phyloP scores from a whole-genome alignment of 441 rosid species.

The Eutrema salsugineum region DNA sequence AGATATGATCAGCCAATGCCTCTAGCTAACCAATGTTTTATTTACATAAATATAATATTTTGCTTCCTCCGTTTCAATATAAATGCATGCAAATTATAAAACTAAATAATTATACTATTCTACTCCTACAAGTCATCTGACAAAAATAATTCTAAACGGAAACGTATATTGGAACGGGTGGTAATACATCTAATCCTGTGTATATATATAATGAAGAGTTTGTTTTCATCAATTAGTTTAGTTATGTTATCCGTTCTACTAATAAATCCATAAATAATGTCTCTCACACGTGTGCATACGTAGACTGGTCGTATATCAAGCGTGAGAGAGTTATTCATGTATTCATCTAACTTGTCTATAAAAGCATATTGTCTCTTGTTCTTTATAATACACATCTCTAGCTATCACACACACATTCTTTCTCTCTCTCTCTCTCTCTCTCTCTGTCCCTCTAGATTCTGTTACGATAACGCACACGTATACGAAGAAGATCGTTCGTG shows the following conservation, averaged over 20 bases:
- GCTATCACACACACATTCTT: not conserved
- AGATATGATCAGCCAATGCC: not conserved
- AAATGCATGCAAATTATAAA: too few relatives aligned
- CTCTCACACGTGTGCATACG: slow-evolving; percentile 25
- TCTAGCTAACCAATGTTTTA: not conserved
- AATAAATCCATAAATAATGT: not conserved
- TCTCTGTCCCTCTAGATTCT: too few relatives aligned
- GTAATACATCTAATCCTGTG: not conserved
- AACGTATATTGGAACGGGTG: not conserved
- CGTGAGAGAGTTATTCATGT: slow-evolving; percentile 21
- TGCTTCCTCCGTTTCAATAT: too few relatives aligned
- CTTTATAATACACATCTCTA: slow-evolving; percentile 15
- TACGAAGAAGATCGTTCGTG: slow-evolving; percentile 13
- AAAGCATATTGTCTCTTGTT: slow-evolving; percentile 12
- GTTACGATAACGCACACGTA: not conserved
- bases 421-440: not conserved
- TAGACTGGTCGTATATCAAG: slow-evolving; percentile 8
- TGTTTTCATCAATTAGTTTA: not conserved
- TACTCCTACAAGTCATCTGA: too few relatives aligned
- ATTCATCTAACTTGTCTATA: slow-evolving; percentile 25
- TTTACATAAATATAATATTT: not conserved
- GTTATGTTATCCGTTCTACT: not conserved
- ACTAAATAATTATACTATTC: too few relatives aligned
- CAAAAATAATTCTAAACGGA: too few relatives aligned
- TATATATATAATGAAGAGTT: not conserved